phyloP scores from a whole-genome alignment of 1,139 yeast genomes.

The Debaryomycetaceae sp. region DNA sequence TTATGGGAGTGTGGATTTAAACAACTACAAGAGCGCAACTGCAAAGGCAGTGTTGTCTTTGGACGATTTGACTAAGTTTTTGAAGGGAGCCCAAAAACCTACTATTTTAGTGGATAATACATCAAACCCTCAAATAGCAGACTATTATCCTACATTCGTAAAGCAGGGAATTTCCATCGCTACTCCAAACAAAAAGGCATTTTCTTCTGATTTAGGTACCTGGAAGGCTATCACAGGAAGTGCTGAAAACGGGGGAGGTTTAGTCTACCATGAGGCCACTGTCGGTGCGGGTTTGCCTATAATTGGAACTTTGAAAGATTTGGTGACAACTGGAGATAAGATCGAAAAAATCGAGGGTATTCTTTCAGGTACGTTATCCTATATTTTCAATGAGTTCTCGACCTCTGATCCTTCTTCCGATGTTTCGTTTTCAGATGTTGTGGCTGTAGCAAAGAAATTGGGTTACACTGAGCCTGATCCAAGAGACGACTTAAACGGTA shows the following conservation, averaged over 20 bases:
- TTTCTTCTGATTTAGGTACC: constrained; percentile 69
- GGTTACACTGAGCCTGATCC: constrained; percentile 99
- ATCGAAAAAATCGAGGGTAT: constrained; percentile 91
- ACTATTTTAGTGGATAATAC: constrained; percentile 91
- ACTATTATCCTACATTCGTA: constrained; percentile 70
- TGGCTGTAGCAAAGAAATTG: constrained; percentile 76
- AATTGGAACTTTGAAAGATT: constrained; percentile 81
- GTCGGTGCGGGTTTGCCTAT: constrained; percentile 98
- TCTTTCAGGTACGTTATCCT: constrained; percentile 94
- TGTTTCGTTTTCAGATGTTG: constrained; percentile 85
- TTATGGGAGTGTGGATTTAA: constrained; percentile 66
- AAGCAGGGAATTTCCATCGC: constrained; percentile 85
- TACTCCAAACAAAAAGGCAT: constrained; percentile 97
- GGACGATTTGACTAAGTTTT: constrained; percentile 56
- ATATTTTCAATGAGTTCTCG: constrained; percentile 90
- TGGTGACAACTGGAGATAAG: constrained; percentile 88
- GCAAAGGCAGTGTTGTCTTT: constrained; percentile 51
- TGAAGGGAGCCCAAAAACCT: constrained; percentile 67
- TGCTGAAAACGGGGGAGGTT: constrained; percentile 58
- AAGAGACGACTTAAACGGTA: constrained; percentile 95
- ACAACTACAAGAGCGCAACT: constrained; percentile 55
- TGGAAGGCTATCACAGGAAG: constrained; percentile 74
- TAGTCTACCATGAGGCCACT: constrained; percentile 97
- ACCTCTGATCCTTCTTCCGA: constrained; percentile 54
- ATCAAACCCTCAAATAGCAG: constrained; percentile 74